phyloP scores from a whole-genome alignment of 176 grass and related monocot species.

The Musa acuminata region DNA sequence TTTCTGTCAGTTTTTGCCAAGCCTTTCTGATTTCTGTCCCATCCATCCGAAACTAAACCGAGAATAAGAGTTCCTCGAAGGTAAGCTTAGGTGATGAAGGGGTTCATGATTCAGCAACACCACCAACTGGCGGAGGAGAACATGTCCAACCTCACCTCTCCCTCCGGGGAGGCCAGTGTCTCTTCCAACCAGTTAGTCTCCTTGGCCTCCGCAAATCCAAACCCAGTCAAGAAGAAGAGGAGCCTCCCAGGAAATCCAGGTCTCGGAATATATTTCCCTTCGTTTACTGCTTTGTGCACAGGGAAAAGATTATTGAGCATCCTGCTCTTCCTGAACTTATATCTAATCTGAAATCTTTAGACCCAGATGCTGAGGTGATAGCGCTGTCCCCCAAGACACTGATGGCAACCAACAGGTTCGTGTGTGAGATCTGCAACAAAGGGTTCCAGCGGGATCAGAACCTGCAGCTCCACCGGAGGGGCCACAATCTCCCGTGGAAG shows the following conservation, averaged over 20 bases:
- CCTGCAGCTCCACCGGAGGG: slow-evolving; percentile 86
- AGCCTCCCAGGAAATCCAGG: slow-evolving; percentile 92
- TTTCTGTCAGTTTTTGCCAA: neutral
- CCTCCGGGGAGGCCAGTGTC: slow-evolving; percentile 73
- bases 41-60: neutral
- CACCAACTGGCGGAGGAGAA: slow-evolving; percentile 68
- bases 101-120: slow-evolving; percentile 49
- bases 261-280: neutral
- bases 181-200: slow-evolving; percentile 48
- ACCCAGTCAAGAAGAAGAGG: slow-evolving; percentile 80
- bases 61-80: neutral
- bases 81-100: slow-evolving; percentile 44
- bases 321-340: no score
- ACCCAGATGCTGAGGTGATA: slow-evolving; percentile 91
- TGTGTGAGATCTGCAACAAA: slow-evolving; percentile 93
- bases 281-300: neutral
- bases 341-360: slow-evolving; percentile 16
- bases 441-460: slow-evolving; percentile 96
- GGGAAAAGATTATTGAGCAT: neutral
- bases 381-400: slow-evolving; percentile 67
- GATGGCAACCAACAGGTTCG: slow-evolving; percentile 90
- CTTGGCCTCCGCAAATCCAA: slow-evolving; percentile 34
- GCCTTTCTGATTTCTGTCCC: neutral
- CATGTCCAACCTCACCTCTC: slow-evolving; percentile 92
- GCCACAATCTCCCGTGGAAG: slow-evolving; percentile 96